Evolutionary conservation across 2,329 filamentous ascomycete species (phyloP).

Genomic region (Talaromyces rugulosus): DNA sequence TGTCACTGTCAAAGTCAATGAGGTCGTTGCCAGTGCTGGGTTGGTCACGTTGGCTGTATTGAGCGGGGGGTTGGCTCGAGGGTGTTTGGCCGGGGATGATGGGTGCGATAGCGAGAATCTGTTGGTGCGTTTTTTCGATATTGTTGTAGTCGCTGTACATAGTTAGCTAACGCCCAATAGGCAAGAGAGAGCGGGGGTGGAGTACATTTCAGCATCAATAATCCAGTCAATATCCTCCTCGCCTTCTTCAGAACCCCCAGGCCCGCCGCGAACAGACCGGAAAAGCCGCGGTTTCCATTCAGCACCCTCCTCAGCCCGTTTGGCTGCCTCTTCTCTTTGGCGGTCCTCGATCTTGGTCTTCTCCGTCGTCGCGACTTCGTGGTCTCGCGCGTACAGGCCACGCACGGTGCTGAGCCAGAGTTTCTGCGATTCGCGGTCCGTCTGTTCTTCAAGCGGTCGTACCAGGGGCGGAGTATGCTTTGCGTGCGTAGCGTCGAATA

Average conservation of each 20-base stretch:
- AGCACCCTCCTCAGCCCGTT: slow-evolving; percentile 69
- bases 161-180: background rate
- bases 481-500: slow-evolving; percentile 80
- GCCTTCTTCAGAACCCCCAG: slow-evolving; percentile 68
- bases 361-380: slow-evolving; percentile 84
- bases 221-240: slow-evolving; percentile 95
- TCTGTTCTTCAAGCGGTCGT: slow-evolving; percentile 79
- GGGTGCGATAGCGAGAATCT: slow-evolving; percentile 81
- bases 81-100: slow-evolving; percentile 73
- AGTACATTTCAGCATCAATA: slow-evolving; percentile 78
- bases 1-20: slow-evolving; percentile 22
- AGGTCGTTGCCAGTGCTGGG: slow-evolving; percentile 15
- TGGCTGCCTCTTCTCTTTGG: slow-evolving; percentile 83
- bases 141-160: slow-evolving; percentile 56
- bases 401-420: slow-evolving; percentile 79
- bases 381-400: slow-evolving; percentile 79
- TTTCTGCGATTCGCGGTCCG: slow-evolving; percentile 81
- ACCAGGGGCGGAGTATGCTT: slow-evolving; percentile 70
- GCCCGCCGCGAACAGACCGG: slow-evolving; percentile 66
- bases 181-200: background rate
- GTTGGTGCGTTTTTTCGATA: slow-evolving; percentile 67
- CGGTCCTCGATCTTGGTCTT: slow-evolving; percentile 95
- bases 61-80: slow-evolving; percentile 17
- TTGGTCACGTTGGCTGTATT: slow-evolving; percentile 10
- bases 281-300: slow-evolving; percentile 91